Conservation (phyloP, 441 rosid genomes). For the Biscutella laevigata region DNA sequence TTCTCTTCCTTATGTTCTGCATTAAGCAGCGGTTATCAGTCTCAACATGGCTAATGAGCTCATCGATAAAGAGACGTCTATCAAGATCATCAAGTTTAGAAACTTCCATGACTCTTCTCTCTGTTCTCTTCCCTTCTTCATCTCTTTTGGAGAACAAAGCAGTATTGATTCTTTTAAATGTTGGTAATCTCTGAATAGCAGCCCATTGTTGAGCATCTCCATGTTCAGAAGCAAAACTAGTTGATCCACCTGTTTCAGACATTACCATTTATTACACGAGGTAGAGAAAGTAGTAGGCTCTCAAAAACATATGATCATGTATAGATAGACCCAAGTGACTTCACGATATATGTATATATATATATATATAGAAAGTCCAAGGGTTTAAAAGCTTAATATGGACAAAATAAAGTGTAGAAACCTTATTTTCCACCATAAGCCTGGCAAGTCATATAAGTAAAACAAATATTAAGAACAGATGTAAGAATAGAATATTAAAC, state of each 20-base stretch:
- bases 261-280: too few relatives aligned
- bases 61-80: constrained; percentile 33
- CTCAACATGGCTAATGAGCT: constrained; percentile 50
- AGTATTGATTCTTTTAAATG: constrained; percentile 16
- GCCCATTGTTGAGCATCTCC: constrained; percentile 2
- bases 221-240: neutral
- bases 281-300: too few relatives aligned
- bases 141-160: constrained; percentile 13
- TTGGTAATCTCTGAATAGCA: constrained; percentile 14
- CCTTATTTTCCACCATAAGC: too few relatives aligned
- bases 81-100: constrained; percentile 43
- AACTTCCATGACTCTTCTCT: constrained; percentile 33
- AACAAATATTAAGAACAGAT: too few relatives aligned
- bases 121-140: constrained; percentile 11
- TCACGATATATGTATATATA: too few relatives aligned
- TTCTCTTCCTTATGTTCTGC: constrained; percentile 51
- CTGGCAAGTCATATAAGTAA: too few relatives aligned
- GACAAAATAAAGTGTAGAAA: too few relatives aligned
- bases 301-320: too few relatives aligned
- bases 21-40: constrained; percentile 56
- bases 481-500: too few relatives aligned
- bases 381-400: too few relatives aligned
- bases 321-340: too few relatives aligned
- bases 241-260: neutral
- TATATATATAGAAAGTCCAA: too few relatives aligned